phyloP scores from a whole-genome alignment of 1,284 basidiomycete species.

The Acaromyces ingoldii region DNA sequence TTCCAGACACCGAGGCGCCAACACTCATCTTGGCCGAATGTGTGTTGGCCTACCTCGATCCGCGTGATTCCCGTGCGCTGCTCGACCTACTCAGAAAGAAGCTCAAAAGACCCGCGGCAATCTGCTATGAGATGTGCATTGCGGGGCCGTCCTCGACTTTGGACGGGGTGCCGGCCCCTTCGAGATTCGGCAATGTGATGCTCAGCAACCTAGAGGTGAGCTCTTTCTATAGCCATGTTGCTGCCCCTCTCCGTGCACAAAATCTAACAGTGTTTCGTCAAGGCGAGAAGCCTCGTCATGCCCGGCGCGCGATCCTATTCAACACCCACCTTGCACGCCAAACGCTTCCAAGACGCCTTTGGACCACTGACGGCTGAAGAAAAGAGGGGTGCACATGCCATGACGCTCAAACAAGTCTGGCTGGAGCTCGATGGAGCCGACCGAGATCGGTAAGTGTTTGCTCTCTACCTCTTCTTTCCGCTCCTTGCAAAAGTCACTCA shows the following conservation, averaged over 20 bases:
- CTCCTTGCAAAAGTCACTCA: no score
- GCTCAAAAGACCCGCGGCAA: conserved; percentile 12
- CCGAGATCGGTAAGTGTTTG: conserved; percentile 23
- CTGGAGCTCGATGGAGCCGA: conserved; percentile 14
- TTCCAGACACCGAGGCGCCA: no score
- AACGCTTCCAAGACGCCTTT: conserved; percentile 22
- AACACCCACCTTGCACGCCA: conserved; percentile 23
- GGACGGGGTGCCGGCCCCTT: background rate
- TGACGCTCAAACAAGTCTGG: conserved; percentile 29
- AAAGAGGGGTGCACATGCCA: conserved; percentile 5
- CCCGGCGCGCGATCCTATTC: conserved; percentile 37
- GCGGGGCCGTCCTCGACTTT: conserved; percentile 20
- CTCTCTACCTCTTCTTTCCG: no score
- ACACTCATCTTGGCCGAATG: conserved; percentile 49
- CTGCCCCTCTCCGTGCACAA: background rate
- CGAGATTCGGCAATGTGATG: conserved; percentile 47
- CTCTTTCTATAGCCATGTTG: background rate
- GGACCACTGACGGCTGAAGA: background rate
- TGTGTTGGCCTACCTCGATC: conserved; percentile 42
- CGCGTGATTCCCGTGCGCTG: conserved; percentile 20
- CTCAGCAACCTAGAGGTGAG: conserved; percentile 43
- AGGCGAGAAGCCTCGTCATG: conserved; percentile 32
- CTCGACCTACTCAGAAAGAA: conserved; percentile 15
- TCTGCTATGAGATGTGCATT: conserved; percentile 47
- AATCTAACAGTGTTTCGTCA: background rate